Evolutionary conservation across 2,329 filamentous ascomycete genomes (phyloP).

Genomic region (Aureobasidium subglaciale): DNA sequence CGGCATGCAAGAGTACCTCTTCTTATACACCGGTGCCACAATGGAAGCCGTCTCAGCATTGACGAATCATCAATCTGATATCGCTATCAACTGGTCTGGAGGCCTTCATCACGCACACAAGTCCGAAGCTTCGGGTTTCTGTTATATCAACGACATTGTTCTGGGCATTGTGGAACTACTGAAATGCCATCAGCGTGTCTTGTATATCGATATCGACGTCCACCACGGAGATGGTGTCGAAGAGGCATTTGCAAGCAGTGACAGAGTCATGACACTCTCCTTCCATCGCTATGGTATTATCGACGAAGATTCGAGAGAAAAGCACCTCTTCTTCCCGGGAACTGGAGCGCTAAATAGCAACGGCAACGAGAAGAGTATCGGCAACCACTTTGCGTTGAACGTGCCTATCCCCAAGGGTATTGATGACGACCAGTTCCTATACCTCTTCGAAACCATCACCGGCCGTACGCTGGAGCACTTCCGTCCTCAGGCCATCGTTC

Average conservation of each 20-base stretch:
- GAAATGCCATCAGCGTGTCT: conserved; percentile 70
- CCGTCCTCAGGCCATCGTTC: conserved; percentile 80
- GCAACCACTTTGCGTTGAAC: conserved; percentile 62
- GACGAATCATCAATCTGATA: conserved; percentile 78
- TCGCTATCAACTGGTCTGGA: conserved; percentile 96
- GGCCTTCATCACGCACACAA: conserved; percentile 96
- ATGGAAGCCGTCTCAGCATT: conserved; percentile 88
- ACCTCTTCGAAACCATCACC: conserved; percentile 77
- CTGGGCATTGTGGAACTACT: conserved; percentile 85
- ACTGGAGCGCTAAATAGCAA: conserved; percentile 61
- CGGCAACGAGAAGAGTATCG: conserved; percentile 67
- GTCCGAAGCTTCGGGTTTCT: conserved; percentile 88
- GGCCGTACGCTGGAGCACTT: conserved; percentile 73
- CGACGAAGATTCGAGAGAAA: conserved; percentile 50
- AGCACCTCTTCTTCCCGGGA: conserved; percentile 55
- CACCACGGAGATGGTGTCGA: conserved; percentile 89
- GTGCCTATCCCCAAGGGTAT: conserved; percentile 63
- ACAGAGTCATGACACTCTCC: conserved; percentile 84
- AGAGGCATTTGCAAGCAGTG: conserved; percentile 82
- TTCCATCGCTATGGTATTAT: conserved; percentile 84
- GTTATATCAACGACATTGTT: conserved; percentile 98
- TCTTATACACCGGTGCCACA: conserved; percentile 83
- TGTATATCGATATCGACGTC: conserved; percentile 93
- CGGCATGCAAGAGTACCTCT: conserved; percentile 90
- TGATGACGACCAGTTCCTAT: conserved; percentile 68